Conservation (phyloP, 2,329 filamentous ascomycete species). For the Triangularia verruculosa region DNA sequence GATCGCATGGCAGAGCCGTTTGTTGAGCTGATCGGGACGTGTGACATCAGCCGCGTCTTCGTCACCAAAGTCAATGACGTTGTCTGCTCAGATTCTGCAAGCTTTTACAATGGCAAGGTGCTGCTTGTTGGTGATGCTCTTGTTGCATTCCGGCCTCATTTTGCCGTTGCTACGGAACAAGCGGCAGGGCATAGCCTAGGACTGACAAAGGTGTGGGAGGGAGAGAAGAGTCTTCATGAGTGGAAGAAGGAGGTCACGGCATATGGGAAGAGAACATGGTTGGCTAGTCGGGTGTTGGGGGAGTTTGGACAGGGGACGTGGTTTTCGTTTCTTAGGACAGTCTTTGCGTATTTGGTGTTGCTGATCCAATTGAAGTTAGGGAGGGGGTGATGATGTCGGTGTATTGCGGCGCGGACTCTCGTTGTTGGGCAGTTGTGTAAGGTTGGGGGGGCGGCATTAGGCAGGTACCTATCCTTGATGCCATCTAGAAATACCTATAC, state of each 20-base stretch:
- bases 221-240: conserved; percentile 33
- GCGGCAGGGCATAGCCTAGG: conserved; percentile 42
- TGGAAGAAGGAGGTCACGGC: conserved; percentile 32
- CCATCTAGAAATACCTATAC: too few relatives aligned
- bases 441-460: too few relatives aligned
- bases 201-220: conserved; percentile 37
- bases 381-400: background rate
- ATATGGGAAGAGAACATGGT: background rate
- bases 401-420: too few relatives aligned
- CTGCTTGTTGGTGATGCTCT: conserved; percentile 46
- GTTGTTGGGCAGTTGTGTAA: too few relatives aligned
- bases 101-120: conserved; percentile 40
- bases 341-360: background rate
- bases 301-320: conserved; percentile 12
- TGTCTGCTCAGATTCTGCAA: conserved; percentile 34
- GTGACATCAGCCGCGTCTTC: conserved; percentile 40
- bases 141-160: conserved; percentile 44
- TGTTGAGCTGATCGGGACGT: conserved; percentile 36
- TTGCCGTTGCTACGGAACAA: conserved; percentile 45
- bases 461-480: too few relatives aligned
- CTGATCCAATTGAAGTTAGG: background rate
- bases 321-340: background rate
- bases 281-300: conserved; percentile 14
- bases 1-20: conserved; percentile 38
- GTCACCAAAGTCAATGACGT: conserved; percentile 44